Conservation (phyloP, 768 basidiomycete species). For the Lentinula guzmanii region DNA sequence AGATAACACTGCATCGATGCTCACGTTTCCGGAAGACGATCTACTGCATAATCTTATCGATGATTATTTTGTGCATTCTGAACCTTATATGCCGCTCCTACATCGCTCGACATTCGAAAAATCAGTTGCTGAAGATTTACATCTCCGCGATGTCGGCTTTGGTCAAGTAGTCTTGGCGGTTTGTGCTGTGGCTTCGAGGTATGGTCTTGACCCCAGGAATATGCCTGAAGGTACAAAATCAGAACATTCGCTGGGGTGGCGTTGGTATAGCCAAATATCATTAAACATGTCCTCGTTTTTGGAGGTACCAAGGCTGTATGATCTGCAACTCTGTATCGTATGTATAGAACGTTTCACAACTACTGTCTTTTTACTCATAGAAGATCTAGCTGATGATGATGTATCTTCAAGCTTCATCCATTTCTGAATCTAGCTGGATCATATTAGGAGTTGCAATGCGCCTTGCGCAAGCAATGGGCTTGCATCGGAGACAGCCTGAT, state of each 20-base stretch:
- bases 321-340: constrained; percentile 47
- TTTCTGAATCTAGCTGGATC: constrained; percentile 36
- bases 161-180: constrained; percentile 39
- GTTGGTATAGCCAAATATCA: constrained; percentile 31
- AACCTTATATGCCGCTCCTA: constrained; percentile 38
- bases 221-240: constrained; percentile 6
- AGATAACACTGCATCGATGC: background rate
- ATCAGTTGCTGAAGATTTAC: constrained; percentile 16
- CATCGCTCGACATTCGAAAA: constrained; percentile 45
- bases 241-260: constrained; percentile 19
- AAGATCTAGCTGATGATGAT: constrained; percentile 36
- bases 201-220: constrained; percentile 36
- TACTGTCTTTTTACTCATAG: background rate
- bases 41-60: constrained; percentile 36
- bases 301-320: constrained; percentile 43
- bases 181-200: constrained; percentile 43
- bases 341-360: constrained; percentile 9
- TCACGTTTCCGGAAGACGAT: constrained; percentile 25
- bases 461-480: constrained; percentile 36
- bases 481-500: constrained; percentile 11
- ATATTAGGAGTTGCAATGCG: constrained; percentile 32
- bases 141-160: constrained; percentile 19
- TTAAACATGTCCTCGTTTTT: constrained; percentile 42
- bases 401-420: constrained; percentile 41
- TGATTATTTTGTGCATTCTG: constrained; percentile 38